Evolutionary conservation across 83 land plant genomes (phyloP), one percentile per base, ranked within the genome.

Genomic region (Diphasiastrum complanatum): DNA sequence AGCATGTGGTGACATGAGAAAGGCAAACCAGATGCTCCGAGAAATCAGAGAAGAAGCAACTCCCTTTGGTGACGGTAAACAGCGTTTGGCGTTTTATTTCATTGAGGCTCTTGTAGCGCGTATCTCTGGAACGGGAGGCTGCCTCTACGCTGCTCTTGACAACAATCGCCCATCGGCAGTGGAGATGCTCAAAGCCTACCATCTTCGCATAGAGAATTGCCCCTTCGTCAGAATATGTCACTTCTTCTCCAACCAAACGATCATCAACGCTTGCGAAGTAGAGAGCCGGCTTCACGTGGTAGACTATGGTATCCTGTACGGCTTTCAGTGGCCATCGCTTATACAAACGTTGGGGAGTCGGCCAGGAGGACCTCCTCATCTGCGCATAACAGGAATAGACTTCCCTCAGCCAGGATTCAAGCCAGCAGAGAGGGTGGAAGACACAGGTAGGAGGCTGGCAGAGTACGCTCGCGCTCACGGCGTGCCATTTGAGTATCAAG

Each of bases 361-460:
- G 20, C 64, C 62, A 25, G 85, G 85, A 45, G 85, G 93, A 18
- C 85, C 89, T 54, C 97, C 89, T 1, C 69, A 70, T 61, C 72
- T 91, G 11, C 79, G 84, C 26, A 87, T 91, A 5, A 91, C 97
- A 30, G 95, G 88, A 19, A 87, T 91, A 60, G 89, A 88, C 50
- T 61, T 79, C 25, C 89, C 96, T 26, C 79, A 65, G 47, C 92
- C 92, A 23, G 92, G 92, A 5, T 86, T 81, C 46, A 74, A 70
- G n/a, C 84, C 93, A 11, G 69, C 85, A 14, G 82, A 79, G 51
- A 61, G 81, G 45, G 60, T 90, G 32, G 84, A 86, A 58, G 86
- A 79, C 40, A 84, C 92, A 3, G 93, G 97, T 20, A 68, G 72
- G 20, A 55, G 83, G 19, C 73, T 90, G 32, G 70, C 77, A 43